Conservation (phyloP, 768 basidiomycete species). For the Kwoniella dejecticola region DNA sequence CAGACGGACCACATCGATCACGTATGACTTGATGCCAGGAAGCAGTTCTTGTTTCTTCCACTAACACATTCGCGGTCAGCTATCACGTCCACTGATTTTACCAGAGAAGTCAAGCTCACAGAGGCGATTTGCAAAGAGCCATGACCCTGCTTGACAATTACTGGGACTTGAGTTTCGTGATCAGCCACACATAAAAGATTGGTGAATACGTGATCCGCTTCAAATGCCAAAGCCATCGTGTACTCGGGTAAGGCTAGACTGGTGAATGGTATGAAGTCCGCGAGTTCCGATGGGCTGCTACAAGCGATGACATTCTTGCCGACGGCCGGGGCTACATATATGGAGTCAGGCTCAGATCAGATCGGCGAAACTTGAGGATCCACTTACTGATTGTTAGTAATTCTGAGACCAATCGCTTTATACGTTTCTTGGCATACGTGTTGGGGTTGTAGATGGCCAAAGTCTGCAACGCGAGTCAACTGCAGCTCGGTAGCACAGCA, state of each 20-base stretch:
- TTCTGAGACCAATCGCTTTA: slow-evolving; percentile 33
- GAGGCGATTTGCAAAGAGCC: slow-evolving; percentile 49
- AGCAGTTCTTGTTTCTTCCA: slow-evolving; percentile 68
- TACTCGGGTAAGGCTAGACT: slow-evolving; percentile 39
- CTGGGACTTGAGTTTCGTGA: slow-evolving; percentile 70
- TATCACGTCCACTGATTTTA: neutral
- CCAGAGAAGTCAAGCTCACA: slow-evolving; percentile 24
- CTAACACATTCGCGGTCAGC: slow-evolving; percentile 59
- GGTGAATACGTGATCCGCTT: slow-evolving; percentile 45
- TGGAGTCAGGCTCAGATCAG: neutral
- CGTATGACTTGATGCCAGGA: slow-evolving; percentile 68
- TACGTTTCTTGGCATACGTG: slow-evolving; percentile 32
- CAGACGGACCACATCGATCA: slow-evolving; percentile 77
- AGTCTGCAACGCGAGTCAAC: slow-evolving; percentile 23
- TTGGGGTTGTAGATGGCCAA: slow-evolving; percentile 49
- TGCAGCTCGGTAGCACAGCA: neutral
- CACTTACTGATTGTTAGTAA: slow-evolving; percentile 27
- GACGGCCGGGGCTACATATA: slow-evolving; percentile 20
- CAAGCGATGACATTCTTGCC: slow-evolving; percentile 38
- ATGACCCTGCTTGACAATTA: slow-evolving; percentile 61
- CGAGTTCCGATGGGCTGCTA: slow-evolving; percentile 42
- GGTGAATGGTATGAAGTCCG: slow-evolving; percentile 44
- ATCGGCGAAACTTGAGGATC: neutral
- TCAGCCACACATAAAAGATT: slow-evolving; percentile 47
- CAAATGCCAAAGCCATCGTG: slow-evolving; percentile 45